Evolutionary conservation across 2,329 filamentous ascomycete genomes (phyloP).

Genomic region (Trichophyton equinum): DNA sequence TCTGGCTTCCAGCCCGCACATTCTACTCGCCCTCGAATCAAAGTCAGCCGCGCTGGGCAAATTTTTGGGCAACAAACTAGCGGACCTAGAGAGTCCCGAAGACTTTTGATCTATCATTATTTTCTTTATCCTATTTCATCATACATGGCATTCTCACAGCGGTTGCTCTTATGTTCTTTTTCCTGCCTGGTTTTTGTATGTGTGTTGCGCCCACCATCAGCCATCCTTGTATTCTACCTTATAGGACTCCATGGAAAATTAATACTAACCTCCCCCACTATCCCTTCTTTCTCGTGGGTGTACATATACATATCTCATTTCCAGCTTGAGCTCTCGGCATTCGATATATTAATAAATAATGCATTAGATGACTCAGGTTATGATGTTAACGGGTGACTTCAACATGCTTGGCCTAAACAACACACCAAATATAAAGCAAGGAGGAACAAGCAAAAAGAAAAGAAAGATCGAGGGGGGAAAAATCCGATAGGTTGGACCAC

Average conservation of each 20-base stretch:
- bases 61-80: constrained; percentile 29
- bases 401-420: not conserved
- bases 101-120: constrained; percentile 24
- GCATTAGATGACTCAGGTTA: not conserved
- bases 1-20: constrained; percentile 27
- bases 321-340: not conserved
- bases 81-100: constrained; percentile 31
- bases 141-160: not conserved
- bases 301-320: not conserved
- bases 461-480: not conserved
- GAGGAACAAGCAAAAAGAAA: not conserved
- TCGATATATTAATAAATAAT: not conserved
- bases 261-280: not conserved
- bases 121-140: not conserved
- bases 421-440: no score
- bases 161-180: not conserved
- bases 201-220: not conserved
- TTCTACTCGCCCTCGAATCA: constrained; percentile 31
- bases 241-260: not conserved
- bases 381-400: not conserved
- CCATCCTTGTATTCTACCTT: not conserved
- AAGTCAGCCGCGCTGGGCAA: constrained; percentile 31
- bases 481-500: no score
- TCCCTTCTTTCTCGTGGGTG: not conserved
- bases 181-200: not conserved